These are phyloP conservation scores for Monilinia fructicola DNA, from an alignment of 2,329 filamentous ascomycete genomes.

Conservation along the genomic window DNA sequence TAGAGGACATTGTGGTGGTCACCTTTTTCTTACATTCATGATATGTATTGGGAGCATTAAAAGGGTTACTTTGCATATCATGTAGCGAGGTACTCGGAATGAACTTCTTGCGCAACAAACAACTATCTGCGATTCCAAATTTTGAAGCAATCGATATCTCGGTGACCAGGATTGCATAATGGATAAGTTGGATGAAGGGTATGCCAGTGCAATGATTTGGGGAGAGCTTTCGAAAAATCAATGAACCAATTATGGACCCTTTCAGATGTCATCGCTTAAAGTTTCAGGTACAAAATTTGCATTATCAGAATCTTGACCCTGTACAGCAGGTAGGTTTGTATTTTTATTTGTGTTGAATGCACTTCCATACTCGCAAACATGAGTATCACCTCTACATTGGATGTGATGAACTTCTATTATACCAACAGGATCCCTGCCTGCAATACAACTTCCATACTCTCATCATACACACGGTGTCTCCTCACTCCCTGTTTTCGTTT, in stretches of 20 bases:
- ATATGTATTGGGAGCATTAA: conserved; percentile 31
- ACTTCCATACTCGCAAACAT: not conserved
- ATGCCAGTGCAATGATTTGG: conserved; percentile 16
- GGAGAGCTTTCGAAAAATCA: conserved; percentile 11
- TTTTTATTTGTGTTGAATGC: not conserved
- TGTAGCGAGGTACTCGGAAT: conserved; percentile 40
- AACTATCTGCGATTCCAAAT: conserved; percentile 16
- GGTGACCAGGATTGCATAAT: conserved; percentile 16
- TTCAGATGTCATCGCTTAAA: not conserved
- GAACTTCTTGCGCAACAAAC: conserved; percentile 37
- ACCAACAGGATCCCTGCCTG: not conserved
- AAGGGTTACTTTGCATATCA: conserved; percentile 40
- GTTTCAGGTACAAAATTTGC: not conserved
- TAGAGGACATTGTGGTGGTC: conserved; percentile 28
- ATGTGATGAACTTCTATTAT: not conserved
- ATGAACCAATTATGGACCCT: conserved; percentile 19
- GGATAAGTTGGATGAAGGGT: conserved; percentile 12
- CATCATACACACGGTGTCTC: not conserved
- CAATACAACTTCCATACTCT: not conserved
- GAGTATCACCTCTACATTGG: not conserved
- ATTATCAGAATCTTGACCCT: not conserved
- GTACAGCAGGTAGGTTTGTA: not conserved
- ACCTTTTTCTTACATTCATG: conserved; percentile 32
- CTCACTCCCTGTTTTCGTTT: too few relatives aligned
- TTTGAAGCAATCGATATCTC: conserved; percentile 19